Conservation (phyloP, 345 rosid genomes). For the Eucalyptus viminalis region DNA sequence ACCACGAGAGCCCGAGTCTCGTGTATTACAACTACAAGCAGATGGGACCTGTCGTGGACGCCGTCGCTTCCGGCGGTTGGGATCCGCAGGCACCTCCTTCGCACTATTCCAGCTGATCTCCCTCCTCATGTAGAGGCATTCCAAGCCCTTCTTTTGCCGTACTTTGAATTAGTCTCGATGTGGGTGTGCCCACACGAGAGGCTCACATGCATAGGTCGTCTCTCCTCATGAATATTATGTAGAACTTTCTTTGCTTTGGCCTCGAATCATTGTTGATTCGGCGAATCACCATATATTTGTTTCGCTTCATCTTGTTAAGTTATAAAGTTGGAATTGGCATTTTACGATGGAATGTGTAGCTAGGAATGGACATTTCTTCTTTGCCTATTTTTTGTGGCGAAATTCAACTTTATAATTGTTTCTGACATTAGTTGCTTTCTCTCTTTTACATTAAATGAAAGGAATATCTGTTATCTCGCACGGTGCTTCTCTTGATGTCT, state of each 20-base stretch:
- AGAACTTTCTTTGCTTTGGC: background rate
- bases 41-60: background rate
- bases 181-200: background rate
- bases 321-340: background rate
- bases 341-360: background rate
- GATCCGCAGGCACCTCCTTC: background rate
- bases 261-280: background rate
- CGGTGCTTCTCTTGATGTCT: background rate
- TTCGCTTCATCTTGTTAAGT: background rate
- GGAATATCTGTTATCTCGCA: background rate
- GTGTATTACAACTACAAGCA: conserved; percentile 16
- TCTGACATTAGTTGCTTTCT: background rate
- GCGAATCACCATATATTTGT: background rate
- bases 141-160: background rate
- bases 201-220: background rate
- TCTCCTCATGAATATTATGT: background rate
- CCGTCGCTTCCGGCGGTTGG: background rate
- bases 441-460: background rate
- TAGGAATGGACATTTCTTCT: background rate
- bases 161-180: too few species aligned
- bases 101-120: background rate
- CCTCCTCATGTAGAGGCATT: background rate
- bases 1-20: conserved; percentile 43
- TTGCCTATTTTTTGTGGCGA: background rate
- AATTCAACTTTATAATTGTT: background rate